Base-by-base conservation (phyloP, 2,329 filamentous ascomycete species). In the Stenocarpella maydis region DNA sequence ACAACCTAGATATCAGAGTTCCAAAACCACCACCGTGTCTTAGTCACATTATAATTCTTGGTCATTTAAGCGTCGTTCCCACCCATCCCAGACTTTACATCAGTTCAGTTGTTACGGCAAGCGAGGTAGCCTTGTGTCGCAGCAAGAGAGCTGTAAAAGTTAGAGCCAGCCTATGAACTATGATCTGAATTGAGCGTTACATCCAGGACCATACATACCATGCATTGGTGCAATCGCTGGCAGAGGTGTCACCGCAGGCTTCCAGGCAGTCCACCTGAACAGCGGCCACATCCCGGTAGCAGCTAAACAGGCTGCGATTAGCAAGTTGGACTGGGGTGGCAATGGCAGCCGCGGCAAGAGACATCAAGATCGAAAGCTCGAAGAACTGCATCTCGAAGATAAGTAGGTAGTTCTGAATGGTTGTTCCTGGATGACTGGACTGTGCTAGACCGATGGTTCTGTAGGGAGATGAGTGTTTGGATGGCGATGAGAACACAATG, bases 141-240 rank as follows among this genome's bases (percentile, higher is more conserved):
- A 31, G 31, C 31, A 31, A 31, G 31, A 31, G 31, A 31, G 31
- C 31, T 31, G 8, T 8, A 31, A 31, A 31, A 31, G 8, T 31
- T 4, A 31, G 8, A 31, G 31, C 8, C 8, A 31, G 31, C 31
- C 8, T 31, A 4, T 31, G 31, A 31, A 31, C 4, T 31, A 31
- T 31, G 31, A 31, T 31, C 31, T 4, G 31, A 8, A 4, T 31
- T 31, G 4, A 31, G 8, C 4, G 4, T 31, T 8, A 31, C 8
- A 31, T 4, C 8, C 31, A 8, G 31, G 15, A n/a, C 39, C 12
- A 45, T 24, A 45, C 39, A 31, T 61, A 61, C 55, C 55, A 61
- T 15, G 55, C 55, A 31, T 61, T 61, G 39, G 55, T 61, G 55
- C 55, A 61, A 39, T 61, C 55, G 6, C 39, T 61, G 3, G 55